Evolutionary conservation across 164 flowering plant species (phyloP).

Genomic region (Sextonia rubra): DNA sequence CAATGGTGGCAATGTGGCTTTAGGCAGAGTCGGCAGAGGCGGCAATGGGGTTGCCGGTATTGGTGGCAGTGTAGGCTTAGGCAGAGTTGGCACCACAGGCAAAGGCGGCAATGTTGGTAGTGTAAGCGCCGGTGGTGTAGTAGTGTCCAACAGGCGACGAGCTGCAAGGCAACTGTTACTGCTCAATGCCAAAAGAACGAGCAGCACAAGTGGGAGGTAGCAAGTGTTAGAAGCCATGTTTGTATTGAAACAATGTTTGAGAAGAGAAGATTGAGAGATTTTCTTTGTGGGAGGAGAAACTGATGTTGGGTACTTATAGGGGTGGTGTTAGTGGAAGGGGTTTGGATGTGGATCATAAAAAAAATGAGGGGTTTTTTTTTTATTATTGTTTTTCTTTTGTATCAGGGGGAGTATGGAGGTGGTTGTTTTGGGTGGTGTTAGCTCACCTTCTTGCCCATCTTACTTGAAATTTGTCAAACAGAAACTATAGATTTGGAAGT

Average conservation of each 20-base stretch:
- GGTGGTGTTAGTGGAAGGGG: not conserved
- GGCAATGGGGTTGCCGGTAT: not conserved
- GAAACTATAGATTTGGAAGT: not conserved
- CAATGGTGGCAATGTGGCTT: constrained; percentile 1
- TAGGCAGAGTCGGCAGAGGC: not conserved
- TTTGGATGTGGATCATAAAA: not conserved
- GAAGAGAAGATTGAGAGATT: not conserved
- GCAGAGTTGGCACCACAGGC: constrained; percentile 2
- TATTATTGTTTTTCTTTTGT: not conserved
- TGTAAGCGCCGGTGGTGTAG: not conserved
- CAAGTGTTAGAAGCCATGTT: not conserved
- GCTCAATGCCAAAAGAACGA: not conserved
- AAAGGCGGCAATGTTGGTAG: not conserved
- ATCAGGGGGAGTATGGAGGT: not conserved
- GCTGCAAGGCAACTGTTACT: not conserved
- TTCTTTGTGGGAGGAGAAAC: not conserved
- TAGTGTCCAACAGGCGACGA: not conserved
- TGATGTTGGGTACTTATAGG: not conserved
- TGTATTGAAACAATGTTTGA: too few relatives aligned
- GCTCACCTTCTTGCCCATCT: not conserved
- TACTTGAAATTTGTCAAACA: not conserved
- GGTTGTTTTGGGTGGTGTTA: not conserved
- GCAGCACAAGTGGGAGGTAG: not conserved
- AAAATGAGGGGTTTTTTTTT: too few relatives aligned
- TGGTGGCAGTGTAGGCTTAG: not conserved